Percentiles rank a stretch among this genome's conserved stretches.
Evolutionary conservation across 805 yeast species (phyloP).

Genomic region (Candida ficus): DNA sequence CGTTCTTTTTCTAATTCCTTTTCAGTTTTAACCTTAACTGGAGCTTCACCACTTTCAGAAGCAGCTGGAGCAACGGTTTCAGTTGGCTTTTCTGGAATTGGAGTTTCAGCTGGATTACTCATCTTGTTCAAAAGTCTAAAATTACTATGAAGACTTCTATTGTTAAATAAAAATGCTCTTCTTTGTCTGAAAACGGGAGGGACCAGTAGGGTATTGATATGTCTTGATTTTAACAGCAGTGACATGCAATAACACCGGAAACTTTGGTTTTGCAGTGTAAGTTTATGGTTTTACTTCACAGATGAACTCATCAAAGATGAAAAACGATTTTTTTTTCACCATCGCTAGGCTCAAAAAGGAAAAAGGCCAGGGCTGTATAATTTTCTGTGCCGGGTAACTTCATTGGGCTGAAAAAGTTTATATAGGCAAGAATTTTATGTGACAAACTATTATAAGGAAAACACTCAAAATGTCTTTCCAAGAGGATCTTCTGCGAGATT

Average conservation of each 20-base stretch:
- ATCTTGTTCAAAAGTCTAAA: constrained; percentile 6
- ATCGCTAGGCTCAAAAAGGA: too few relatives aligned
- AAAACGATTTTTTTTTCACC: not conserved
- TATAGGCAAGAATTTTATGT: not conserved
- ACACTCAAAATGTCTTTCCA: constrained; percentile 18
- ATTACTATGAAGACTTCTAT: constrained; percentile 7
- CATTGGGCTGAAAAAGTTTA: too few relatives aligned
- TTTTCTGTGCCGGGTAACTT: too few relatives aligned
- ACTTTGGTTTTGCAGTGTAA: not conserved
- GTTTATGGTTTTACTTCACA: not conserved
- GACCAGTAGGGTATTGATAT: constrained; percentile 2
- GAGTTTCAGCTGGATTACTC: constrained; percentile 15
- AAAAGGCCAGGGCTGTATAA: too few relatives aligned
- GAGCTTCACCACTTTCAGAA: constrained; percentile 26
- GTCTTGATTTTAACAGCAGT: constrained; percentile 4
- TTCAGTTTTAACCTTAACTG: constrained; percentile 54
- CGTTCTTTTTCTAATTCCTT: constrained; percentile 83
- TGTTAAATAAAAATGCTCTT: not conserved
- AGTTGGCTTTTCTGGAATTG: constrained; percentile 11
- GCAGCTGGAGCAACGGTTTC: constrained; percentile 11
- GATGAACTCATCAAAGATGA: not conserved
- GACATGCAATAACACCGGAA: constrained; percentile 12
- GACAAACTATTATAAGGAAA: not conserved
- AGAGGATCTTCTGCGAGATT: constrained; percentile 27
- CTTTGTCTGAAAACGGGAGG: constrained; percentile 5